These are phyloP conservation scores for Hypomontagnella monticulosa DNA, from an alignment of 495 filamentous ascomycete genomes.

Conservation along the genomic window DNA sequence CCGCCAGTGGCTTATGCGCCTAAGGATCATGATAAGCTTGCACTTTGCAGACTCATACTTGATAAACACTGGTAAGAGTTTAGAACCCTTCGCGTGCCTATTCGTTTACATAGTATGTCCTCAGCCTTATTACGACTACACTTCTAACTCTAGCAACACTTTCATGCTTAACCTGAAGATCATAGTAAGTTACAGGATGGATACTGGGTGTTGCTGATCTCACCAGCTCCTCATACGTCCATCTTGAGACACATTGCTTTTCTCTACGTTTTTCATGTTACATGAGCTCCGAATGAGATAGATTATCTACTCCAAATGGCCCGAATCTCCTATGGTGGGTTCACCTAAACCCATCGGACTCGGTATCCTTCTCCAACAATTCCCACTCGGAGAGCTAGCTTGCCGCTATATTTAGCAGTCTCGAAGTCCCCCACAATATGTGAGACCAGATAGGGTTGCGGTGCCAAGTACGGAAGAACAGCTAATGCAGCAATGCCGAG, in stretches of 20 bases:
- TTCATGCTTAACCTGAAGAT: no score
- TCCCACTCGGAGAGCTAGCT: neutral
- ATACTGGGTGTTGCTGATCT: no score
- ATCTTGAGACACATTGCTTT: neutral
- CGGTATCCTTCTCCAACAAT: neutral
- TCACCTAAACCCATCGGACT: slow-evolving; percentile 1
- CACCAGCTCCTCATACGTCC: no score
- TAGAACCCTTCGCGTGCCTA: no score
- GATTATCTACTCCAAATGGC: neutral
- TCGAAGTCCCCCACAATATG: slow-evolving; percentile 20
- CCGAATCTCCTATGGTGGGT: neutral
- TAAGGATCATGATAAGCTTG: no score
- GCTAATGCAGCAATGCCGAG: slow-evolving; percentile 22
- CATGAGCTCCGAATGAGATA: slow-evolving; percentile 8
- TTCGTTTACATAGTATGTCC: no score
- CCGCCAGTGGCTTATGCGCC: no score
- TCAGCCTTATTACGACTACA: no score
- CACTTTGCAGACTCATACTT: no score
- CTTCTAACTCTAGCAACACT: no score
- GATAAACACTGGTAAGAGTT: no score
- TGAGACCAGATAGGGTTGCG: slow-evolving; percentile 7
- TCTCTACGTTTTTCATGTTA: neutral
- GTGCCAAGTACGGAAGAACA: slow-evolving; percentile 33
- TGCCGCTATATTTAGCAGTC: slow-evolving; percentile 19
- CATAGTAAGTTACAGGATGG: no score